A percentile compares a stretch with the other conserved stretches of the same genome.
Evolutionary conservation across 2,329 filamentous ascomycete genomes (phyloP).

Genomic region (Coleophoma eucalyptorum): DNA sequence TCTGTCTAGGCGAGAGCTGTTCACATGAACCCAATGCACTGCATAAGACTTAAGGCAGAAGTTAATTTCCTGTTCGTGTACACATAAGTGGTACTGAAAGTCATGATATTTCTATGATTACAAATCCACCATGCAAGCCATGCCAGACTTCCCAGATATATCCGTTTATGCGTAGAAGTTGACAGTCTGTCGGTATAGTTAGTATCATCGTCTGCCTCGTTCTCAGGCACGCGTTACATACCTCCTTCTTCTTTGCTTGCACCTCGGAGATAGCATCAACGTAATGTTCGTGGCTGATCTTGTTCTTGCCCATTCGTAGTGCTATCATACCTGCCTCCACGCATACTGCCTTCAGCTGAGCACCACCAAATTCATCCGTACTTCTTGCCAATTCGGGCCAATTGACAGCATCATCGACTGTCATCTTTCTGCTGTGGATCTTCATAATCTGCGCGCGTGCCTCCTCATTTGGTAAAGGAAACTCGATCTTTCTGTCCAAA

Average conservation of each 20-base stretch:
- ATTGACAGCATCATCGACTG: constrained; percentile 87
- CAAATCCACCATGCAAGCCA: constrained; percentile 20
- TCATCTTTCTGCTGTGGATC: constrained; percentile 99
- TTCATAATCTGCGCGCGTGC: constrained; percentile 94
- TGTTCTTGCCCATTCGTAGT: constrained; percentile 86
- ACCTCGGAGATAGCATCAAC: constrained; percentile 98
- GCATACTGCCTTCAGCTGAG: constrained; percentile 96
- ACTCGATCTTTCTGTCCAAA: constrained; percentile 96
- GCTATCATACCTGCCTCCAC: constrained; percentile 99
- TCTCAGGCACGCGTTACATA: constrained; percentile 23
- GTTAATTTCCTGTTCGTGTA: too few relatives aligned
- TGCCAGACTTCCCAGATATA: constrained; percentile 18
- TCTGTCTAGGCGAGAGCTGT: too few relatives aligned
- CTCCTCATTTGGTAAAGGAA: constrained; percentile 96
- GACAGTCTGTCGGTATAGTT: constrained; percentile 16
- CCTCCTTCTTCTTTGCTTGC: constrained; percentile 92
- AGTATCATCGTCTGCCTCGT: too few relatives aligned
- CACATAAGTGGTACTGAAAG: background rate
- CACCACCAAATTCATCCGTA: constrained; percentile 97
- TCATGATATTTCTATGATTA: constrained; percentile 23
- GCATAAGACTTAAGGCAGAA: too few relatives aligned
- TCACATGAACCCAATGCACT: too few relatives aligned
- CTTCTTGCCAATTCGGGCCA: constrained; percentile 94
- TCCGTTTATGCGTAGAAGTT: constrained; percentile 23
- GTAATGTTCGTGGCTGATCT: constrained; percentile 97